These are phyloP conservation scores for Scedosporium dehoogii DNA, from an alignment of 2,329 filamentous ascomycete species.

Conservation along the genomic window DNA sequence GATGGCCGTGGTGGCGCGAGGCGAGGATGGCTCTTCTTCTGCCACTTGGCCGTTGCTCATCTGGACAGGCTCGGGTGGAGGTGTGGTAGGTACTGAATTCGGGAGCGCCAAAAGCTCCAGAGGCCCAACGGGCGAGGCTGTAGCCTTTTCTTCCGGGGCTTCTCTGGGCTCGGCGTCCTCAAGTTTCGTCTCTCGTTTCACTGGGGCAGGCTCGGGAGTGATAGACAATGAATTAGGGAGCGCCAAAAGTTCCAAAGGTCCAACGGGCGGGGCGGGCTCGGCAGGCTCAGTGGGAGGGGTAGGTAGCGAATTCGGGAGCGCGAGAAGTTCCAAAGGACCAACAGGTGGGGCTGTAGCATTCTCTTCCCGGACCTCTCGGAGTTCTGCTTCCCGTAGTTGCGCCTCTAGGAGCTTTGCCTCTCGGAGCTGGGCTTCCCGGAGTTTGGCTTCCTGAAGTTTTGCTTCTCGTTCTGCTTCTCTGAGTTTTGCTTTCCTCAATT, in stretches of 20 bases:
- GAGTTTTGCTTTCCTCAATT: too few relatives aligned
- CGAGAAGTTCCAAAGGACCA: constrained; percentile 7
- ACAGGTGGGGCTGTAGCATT: neutral
- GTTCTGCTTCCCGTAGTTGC: neutral
- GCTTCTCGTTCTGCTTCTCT: too few relatives aligned
- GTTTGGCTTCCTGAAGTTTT: too few relatives aligned
- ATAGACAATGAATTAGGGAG: constrained; percentile 7
- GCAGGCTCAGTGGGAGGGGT: constrained; percentile 7
- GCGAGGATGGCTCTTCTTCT: neutral
- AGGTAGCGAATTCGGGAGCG: constrained; percentile 5
- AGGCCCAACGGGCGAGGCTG: constrained; percentile 22
- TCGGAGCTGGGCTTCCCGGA: too few relatives aligned
- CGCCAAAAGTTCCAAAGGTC: constrained; percentile 21
- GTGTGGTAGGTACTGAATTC: constrained; percentile 38
- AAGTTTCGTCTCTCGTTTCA: too few relatives aligned
- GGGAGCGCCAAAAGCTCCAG: constrained; percentile 41
- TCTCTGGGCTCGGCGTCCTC: neutral
- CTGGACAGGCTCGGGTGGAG: neutral
- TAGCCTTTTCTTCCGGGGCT: neutral
- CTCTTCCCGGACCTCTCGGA: neutral
- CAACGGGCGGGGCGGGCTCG: constrained; percentile 27
- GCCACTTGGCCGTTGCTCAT: neutral
- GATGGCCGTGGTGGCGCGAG: neutral
- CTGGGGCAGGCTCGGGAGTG: constrained; percentile 5
- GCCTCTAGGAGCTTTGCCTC: neutral